phyloP scores from a whole-genome alignment of 192 early-diverging fungal species.

The Coemansia biformis region DNA sequence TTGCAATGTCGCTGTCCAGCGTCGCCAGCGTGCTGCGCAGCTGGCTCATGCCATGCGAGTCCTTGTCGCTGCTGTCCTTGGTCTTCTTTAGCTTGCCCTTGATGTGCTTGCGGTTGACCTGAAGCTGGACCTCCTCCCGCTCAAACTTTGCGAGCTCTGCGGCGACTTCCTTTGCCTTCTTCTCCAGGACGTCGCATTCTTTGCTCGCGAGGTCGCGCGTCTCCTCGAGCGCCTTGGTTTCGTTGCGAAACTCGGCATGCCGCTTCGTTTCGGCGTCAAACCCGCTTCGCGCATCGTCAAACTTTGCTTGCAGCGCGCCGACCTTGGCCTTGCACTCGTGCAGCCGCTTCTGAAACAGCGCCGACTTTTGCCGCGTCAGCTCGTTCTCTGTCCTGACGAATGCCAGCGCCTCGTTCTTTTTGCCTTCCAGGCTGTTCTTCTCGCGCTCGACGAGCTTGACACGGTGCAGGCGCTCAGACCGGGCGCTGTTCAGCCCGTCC shows the following conservation, averaged over 20 bases:
- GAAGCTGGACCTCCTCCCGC: slow-evolving; percentile 75
- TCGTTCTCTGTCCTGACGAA: slow-evolving; percentile 80
- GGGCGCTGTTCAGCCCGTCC: slow-evolving; percentile 70
- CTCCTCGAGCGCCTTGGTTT: slow-evolving; percentile 59
- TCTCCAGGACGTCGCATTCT: slow-evolving; percentile 62
- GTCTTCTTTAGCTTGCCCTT: slow-evolving; percentile 73
- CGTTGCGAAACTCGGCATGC: slow-evolving; percentile 56
- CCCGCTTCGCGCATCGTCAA: slow-evolving; percentile 53
- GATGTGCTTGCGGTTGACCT: slow-evolving; percentile 81
- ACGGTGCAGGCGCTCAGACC: slow-evolving; percentile 73
- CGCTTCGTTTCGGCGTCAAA: slow-evolving; percentile 59
- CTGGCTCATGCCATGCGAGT: slow-evolving; percentile 54
- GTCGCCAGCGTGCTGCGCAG: slow-evolving; percentile 64
- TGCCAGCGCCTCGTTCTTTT: slow-evolving; percentile 73
- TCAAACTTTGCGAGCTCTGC: slow-evolving; percentile 65
- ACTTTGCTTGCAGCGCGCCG: slow-evolving; percentile 45
- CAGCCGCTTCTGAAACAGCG: slow-evolving; percentile 68
- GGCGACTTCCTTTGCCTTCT: slow-evolving; percentile 53
- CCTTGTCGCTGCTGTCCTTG: slow-evolving; percentile 63
- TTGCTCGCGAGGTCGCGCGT: slow-evolving; percentile 52
- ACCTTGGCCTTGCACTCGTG: slow-evolving; percentile 57
- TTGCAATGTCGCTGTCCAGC: slow-evolving; percentile 59
- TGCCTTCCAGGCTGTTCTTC: slow-evolving; percentile 68
- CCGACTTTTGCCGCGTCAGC: slow-evolving; percentile 64
- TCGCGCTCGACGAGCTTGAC: slow-evolving; percentile 90